phyloP scores from a whole-genome alignment of 805 yeast genomes.

The Lipomyces kockii region DNA sequence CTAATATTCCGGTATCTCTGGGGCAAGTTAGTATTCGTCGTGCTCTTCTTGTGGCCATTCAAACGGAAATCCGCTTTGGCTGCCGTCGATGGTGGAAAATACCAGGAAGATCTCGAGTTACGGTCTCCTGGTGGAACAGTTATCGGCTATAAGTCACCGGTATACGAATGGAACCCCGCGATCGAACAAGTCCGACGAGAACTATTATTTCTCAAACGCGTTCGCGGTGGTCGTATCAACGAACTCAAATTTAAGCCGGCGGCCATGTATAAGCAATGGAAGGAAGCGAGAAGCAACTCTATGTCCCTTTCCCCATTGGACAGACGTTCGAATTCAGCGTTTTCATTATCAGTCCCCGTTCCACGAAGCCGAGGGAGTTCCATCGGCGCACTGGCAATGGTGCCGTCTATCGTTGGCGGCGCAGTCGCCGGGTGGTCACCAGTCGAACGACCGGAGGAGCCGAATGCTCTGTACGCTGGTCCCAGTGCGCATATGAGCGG shows the following conservation, averaged over 20 bases:
- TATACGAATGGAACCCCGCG: conserved; percentile 49
- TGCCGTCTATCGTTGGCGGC: conserved; percentile 61
- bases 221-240: conserved; percentile 50
- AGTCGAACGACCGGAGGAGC: conserved; percentile 16
- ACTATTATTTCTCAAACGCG: conserved; percentile 43
- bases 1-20: conserved; percentile 19
- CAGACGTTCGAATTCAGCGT: background rate
- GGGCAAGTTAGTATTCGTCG: conserved; percentile 18
- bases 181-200: conserved; percentile 49
- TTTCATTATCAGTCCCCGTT: no score
- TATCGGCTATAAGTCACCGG: conserved; percentile 14
- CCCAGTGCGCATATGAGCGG: background rate
- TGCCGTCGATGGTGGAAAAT: conserved; percentile 36
- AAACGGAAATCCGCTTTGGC: conserved; percentile 16
- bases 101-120: conserved; percentile 21
- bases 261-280: conserved; percentile 35
- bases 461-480: background rate
- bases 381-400: conserved; percentile 55
- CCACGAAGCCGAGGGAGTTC: conserved; percentile 39
- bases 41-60: conserved; percentile 35
- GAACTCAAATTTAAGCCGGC: conserved; percentile 41
- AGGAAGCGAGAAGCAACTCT: conserved; percentile 36
- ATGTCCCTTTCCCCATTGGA: background rate
- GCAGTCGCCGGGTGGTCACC: conserved; percentile 61
- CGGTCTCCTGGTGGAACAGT: conserved; percentile 30